phyloP scores from a whole-genome alignment of 2,329 filamentous ascomycete genomes.

The Colletotrichum sp. region DNA sequence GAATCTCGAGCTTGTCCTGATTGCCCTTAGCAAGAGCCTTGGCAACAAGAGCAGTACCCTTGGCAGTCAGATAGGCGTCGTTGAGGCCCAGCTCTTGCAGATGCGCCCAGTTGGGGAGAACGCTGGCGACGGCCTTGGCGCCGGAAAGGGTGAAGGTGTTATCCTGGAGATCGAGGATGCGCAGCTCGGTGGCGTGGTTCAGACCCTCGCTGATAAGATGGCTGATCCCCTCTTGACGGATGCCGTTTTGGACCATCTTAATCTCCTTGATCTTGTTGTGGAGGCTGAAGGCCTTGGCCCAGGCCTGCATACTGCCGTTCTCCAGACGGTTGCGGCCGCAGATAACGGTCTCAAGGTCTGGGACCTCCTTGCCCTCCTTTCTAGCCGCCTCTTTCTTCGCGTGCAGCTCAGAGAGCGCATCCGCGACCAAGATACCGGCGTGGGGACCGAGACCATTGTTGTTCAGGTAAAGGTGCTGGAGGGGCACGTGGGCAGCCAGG shows the following conservation, averaged over 20 bases:
- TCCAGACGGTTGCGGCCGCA: constrained; percentile 96
- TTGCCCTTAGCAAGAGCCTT: constrained; percentile 75
- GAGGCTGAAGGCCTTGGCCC: constrained; percentile 86
- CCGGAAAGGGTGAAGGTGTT: constrained; percentile 92
- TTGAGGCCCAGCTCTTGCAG: constrained; percentile 86
- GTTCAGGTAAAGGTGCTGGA: constrained; percentile 95
- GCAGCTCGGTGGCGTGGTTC: constrained; percentile 69
- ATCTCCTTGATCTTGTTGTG: constrained; percentile 83
- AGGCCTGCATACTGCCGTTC: constrained; percentile 94
- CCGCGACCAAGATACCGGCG: constrained; percentile 86
- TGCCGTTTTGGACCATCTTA: constrained; percentile 99
- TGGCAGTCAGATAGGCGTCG: constrained; percentile 82
- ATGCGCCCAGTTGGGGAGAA: constrained; percentile 74
- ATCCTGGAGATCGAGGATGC: constrained; percentile 90
- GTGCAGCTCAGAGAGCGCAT: constrained; percentile 84
- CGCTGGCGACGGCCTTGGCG: constrained; percentile 77
- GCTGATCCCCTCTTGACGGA: constrained; percentile 90
- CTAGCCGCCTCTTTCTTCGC: constrained; percentile 82
- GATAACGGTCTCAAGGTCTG: constrained; percentile 92
- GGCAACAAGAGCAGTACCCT: constrained; percentile 77
- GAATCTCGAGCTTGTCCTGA: constrained; percentile 79
- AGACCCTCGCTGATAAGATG: constrained; percentile 82
- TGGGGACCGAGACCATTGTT: constrained; percentile 97
- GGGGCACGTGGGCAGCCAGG: constrained; percentile 83
- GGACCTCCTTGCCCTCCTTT: constrained; percentile 73